Evolutionary conservation across 208 protist genomes (phyloP).

Genomic region (Strigomonas galati): DNA sequence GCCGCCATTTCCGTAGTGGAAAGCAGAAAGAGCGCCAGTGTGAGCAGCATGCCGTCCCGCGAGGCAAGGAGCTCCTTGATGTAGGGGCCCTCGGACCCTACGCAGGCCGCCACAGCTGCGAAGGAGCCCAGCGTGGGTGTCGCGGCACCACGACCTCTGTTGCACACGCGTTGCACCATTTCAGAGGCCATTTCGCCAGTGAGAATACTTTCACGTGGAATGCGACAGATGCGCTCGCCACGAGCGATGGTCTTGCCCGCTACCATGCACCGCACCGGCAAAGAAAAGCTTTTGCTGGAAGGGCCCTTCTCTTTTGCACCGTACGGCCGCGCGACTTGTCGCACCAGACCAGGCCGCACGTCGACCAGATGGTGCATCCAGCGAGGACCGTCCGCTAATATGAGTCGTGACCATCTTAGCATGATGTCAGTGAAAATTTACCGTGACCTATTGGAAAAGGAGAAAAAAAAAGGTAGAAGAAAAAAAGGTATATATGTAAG

Average conservation of each 20-base stretch:
- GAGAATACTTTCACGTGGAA: slow-evolving; percentile 44
- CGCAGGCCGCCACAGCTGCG: too few species aligned
- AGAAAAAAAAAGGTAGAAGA: background rate
- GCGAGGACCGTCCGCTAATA: background rate
- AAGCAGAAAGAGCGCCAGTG: slow-evolving; percentile 43
- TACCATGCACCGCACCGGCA: slow-evolving; percentile 61
- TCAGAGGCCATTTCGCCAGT: slow-evolving; percentile 36
- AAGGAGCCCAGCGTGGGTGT: slow-evolving; percentile 7
- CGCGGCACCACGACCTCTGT: background rate
- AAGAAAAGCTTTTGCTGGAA: background rate
- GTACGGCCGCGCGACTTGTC: slow-evolving; percentile 20
- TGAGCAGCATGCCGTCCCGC: slow-evolving; percentile 65
- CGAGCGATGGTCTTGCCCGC: slow-evolving; percentile 42
- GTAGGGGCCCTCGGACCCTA: background rate
- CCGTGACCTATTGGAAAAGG: too few species aligned
- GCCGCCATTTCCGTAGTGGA: slow-evolving; percentile 20
- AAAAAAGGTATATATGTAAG: background rate
- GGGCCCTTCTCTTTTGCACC: slow-evolving; percentile 13
- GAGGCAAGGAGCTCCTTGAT: slow-evolving; percentile 30
- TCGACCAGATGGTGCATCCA: slow-evolving; percentile 4
- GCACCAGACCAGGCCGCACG: slow-evolving; percentile 14
- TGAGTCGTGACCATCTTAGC: too few species aligned
- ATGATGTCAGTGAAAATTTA: too few species aligned
- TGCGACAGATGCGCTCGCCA: slow-evolving; percentile 54
- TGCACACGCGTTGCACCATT: slow-evolving; percentile 28